A percentile compares a stretch with the other conserved stretches of the same genome.
phyloP scores from a whole-genome alignment of 225 moss, liverwort and hornwort species.

The Polytrichum commune region DNA sequence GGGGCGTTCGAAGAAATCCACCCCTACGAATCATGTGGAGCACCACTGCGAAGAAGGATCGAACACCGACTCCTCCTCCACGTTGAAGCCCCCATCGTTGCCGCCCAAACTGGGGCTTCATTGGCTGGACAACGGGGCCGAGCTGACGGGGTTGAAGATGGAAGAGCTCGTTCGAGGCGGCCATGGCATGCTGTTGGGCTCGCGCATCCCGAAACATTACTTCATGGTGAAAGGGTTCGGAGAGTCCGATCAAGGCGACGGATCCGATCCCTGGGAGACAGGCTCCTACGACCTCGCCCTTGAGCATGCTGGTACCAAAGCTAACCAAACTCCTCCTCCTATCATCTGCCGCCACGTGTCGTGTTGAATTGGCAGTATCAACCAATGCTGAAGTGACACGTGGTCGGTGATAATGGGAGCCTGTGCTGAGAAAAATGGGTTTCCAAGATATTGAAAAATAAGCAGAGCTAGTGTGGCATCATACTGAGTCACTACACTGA shows the following conservation, averaged over 20 bases:
- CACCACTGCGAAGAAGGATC: slow-evolving; percentile 1
- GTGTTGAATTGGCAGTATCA: too few relatives aligned
- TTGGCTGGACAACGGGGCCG: neutral
- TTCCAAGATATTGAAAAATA: too few relatives aligned
- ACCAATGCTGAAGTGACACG: too few relatives aligned
- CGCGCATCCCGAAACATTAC: slow-evolving; percentile 72
- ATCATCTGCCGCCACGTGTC: neutral
- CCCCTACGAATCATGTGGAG: slow-evolving; percentile 4
- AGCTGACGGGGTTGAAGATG: slow-evolving; percentile 33
- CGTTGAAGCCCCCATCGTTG: neutral
- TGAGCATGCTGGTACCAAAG: slow-evolving; percentile 48
- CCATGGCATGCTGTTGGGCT: slow-evolving; percentile 52
- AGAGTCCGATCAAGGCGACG: slow-evolving; percentile 56
- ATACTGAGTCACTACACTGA: too few relatives aligned
- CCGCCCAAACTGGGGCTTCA: slow-evolving; percentile 4
- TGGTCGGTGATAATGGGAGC: too few relatives aligned
- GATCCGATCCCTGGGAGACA: slow-evolving; percentile 75
- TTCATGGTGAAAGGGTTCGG: slow-evolving; percentile 62
- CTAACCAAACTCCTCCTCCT: neutral
- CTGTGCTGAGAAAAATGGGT: too few relatives aligned
- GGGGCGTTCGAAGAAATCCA: neutral
- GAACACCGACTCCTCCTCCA: neutral
- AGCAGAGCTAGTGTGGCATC: too few relatives aligned
- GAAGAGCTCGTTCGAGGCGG: slow-evolving; percentile 55
- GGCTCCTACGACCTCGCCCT: slow-evolving; percentile 72